These are phyloP conservation scores for Mycena vulgaris DNA, from an alignment of 768 basidiomycete genomes.

Conservation along the genomic window DNA sequence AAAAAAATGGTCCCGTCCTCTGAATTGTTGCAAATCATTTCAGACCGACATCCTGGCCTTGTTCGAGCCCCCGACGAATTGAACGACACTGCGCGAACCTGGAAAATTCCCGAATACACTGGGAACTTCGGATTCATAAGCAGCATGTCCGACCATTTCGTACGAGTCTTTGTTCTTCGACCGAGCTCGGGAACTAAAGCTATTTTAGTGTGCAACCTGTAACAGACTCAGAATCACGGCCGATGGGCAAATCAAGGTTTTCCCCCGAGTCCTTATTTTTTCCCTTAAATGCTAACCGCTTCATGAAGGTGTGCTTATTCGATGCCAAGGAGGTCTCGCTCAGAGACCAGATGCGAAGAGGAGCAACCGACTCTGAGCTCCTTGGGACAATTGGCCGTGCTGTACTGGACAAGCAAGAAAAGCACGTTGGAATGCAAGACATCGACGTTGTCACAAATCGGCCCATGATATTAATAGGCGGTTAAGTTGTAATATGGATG, in stretches of 20 bases:
- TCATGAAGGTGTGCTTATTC: conserved; percentile 86
- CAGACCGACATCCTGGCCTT: conserved; percentile 63
- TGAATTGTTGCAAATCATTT: conserved; percentile 70
- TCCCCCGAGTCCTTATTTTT: conserved; percentile 13
- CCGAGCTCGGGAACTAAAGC: not conserved
- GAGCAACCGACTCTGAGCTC: conserved; percentile 75
- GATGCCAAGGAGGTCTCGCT: conserved; percentile 89
- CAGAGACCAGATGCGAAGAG: conserved; percentile 78
- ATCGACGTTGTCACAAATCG: conserved; percentile 84
- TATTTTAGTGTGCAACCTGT: conserved; percentile 74
- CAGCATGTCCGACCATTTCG: conserved; percentile 94
- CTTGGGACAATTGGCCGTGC: conserved; percentile 74
- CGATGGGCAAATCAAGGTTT: conserved; percentile 91
- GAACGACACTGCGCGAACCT: conserved; percentile 88
- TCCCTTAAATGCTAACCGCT: conserved; percentile 8
- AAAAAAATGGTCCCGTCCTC: conserved; percentile 86
- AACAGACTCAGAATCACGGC: conserved; percentile 90
- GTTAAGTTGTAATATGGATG: conserved; percentile 71
- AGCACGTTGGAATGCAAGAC: conserved; percentile 88
- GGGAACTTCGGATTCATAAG: conserved; percentile 91
- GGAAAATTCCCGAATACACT: conserved; percentile 77
- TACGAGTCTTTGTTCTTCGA: conserved; percentile 4
- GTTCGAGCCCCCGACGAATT: conserved; percentile 73
- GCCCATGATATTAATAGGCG: conserved; percentile 95
- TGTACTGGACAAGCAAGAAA: conserved; percentile 80